A percentile compares a stretch with the other conserved stretches of the same genome.
Evolutionary conservation across 257 asterid genomes (phyloP).

Genomic region (Knoxia roxburghii): DNA sequence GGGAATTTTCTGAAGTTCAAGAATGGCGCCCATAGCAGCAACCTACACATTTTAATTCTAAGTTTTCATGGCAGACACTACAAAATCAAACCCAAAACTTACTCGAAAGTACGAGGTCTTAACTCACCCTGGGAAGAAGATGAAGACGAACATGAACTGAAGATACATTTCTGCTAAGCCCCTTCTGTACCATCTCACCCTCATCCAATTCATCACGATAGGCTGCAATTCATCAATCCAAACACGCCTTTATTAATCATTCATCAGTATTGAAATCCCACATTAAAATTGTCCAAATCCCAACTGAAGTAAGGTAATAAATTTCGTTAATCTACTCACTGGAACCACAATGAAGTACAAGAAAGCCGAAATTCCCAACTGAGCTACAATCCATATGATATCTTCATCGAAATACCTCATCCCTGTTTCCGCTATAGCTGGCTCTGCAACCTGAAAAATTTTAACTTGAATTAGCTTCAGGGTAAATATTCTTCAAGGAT

Average conservation of each 20-base stretch:
- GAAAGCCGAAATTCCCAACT: slow-evolving; percentile 65
- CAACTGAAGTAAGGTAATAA: too few species aligned
- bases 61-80: too few species aligned
- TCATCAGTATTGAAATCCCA: not conserved
- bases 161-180: slow-evolving; percentile 67
- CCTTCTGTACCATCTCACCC: slow-evolving; percentile 84
- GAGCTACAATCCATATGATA: slow-evolving; percentile 51
- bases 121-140: slow-evolving; percentile 80
- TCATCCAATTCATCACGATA: slow-evolving; percentile 76
- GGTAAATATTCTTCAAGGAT: not conserved
- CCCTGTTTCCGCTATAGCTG: slow-evolving; percentile 67
- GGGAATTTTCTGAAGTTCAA: slow-evolving; percentile 82
- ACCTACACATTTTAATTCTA: too few species aligned
- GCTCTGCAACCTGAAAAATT: slow-evolving; percentile 42
- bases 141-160: slow-evolving; percentile 82
- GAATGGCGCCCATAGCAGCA: slow-evolving; percentile 83
- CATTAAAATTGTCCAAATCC: too few species aligned
- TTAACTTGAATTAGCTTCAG: slow-evolving; percentile 1
- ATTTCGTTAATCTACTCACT: slow-evolving; percentile 31
- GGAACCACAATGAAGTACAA: slow-evolving; percentile 64
- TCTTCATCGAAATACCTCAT: slow-evolving; percentile 57
- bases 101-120: too few species aligned
- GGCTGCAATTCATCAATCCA: slow-evolving; percentile 43
- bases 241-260: not conserved
- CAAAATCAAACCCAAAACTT: too few species aligned